phyloP scores from a whole-genome alignment of 352 stramenopile genomes.

The Phytophthora sp. region DNA sequence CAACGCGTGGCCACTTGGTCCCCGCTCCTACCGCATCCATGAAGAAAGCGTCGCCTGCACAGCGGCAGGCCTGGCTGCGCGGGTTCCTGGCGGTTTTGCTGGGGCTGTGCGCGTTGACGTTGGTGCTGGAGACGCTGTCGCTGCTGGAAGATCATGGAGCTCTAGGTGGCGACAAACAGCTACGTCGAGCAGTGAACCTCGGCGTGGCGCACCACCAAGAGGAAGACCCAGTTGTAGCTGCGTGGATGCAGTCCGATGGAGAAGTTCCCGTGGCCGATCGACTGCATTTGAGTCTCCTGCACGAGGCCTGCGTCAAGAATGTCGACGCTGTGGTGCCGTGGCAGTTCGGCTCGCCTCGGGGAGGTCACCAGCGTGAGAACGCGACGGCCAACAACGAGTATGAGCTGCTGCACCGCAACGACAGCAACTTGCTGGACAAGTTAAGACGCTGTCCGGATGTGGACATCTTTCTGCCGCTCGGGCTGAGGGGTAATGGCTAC shows the following conservation, averaged over 20 bases:
- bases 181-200: slow-evolving; percentile 6
- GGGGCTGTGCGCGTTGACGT: slow-evolving; percentile 10
- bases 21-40: background rate
- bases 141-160: background rate
- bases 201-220: background rate
- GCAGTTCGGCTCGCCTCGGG: slow-evolving; percentile 24
- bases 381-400: slow-evolving; percentile 11
- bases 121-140: slow-evolving; percentile 18
- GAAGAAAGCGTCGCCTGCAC: background rate
- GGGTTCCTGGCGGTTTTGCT: slow-evolving; percentile 17
- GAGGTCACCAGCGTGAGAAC: slow-evolving; percentile 1
- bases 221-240: background rate
- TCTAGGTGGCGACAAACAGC: background rate
- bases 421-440: slow-evolving; percentile 44
- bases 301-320: slow-evolving; percentile 39
- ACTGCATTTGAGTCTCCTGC: slow-evolving; percentile 42
- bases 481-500: slow-evolving; percentile 63
- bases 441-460: slow-evolving; percentile 58
- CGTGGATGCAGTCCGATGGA: slow-evolving; percentile 1
- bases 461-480: slow-evolving; percentile 62
- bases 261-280: slow-evolving; percentile 28
- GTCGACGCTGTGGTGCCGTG: slow-evolving; percentile 40
- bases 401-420: slow-evolving; percentile 19
- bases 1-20: background rate
- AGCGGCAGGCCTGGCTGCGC: slow-evolving; percentile 9